Conservation (phyloP, 306 rosid genomes). For the Crotalaria pallida region DNA sequence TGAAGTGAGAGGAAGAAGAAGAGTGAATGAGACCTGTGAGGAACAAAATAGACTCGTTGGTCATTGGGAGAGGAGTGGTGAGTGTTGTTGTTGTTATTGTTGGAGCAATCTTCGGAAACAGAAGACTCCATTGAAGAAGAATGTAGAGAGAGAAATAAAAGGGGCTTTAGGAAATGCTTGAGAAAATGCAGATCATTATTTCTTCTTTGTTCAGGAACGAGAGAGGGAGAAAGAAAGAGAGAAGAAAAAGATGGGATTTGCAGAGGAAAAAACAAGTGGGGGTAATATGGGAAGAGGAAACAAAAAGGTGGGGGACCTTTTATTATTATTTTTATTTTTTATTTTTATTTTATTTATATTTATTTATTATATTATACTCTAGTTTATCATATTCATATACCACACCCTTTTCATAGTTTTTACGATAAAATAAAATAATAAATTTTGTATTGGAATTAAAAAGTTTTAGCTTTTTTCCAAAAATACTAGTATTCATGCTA, state of each 20-base stretch:
- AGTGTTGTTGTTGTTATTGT: conserved; percentile 42
- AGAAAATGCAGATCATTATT: conserved; percentile 43
- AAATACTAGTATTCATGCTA: no score
- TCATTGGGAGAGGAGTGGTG: conserved; percentile 44
- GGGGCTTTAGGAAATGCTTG: conserved; percentile 24
- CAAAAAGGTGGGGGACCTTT: conserved; percentile 18
- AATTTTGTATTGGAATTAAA: no score
- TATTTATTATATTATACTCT: no score
- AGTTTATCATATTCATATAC: no score
- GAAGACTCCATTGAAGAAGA: conserved; percentile 37
- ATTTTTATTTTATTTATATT: no score
- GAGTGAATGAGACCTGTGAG: conserved; percentile 62
- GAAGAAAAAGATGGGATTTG: conserved; percentile 49
- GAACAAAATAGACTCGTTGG: conserved; percentile 89
- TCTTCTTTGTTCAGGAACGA: neutral
- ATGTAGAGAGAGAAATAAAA: conserved; percentile 8
- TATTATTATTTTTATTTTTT: no score
- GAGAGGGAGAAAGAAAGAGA: neutral
- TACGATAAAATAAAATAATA: no score
- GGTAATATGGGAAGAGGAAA: conserved; percentile 31
- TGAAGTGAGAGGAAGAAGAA: neutral
- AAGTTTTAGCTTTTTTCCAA: no score
- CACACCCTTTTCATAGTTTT: no score
- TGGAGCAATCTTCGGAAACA: conserved; percentile 58
- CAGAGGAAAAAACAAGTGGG: conserved; percentile 54